These are phyloP conservation scores for Aureobasidium pullulans DNA, from an alignment of 2,329 filamentous ascomycete species.

Conservation along the genomic window DNA sequence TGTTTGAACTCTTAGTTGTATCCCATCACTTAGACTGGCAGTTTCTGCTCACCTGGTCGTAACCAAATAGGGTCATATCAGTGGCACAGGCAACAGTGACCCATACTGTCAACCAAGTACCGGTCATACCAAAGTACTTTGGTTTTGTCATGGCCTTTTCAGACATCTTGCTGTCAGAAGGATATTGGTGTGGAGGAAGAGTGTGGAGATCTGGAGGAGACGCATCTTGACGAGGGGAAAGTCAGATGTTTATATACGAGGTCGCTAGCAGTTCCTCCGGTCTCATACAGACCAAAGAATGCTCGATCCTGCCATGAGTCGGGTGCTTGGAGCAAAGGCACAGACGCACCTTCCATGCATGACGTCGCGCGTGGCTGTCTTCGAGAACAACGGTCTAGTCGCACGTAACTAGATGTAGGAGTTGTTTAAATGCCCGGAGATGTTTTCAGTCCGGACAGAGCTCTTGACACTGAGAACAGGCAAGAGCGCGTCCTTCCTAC, in stretches of 20 bases:
- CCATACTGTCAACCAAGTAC: constrained; percentile 51
- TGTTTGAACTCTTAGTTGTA: constrained; percentile 33
- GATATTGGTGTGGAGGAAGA: neutral
- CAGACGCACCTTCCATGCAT: neutral
- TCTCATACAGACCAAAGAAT: neutral
- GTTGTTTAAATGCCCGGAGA: neutral
- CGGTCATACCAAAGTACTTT: constrained; percentile 46
- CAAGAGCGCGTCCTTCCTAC: too few relatives aligned
- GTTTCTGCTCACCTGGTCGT: constrained; percentile 13
- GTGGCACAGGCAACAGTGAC: constrained; percentile 44
- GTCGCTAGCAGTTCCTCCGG: neutral
- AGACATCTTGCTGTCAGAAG: neutral
- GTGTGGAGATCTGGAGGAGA: neutral
- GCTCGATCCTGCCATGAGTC: neutral
- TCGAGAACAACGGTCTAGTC: neutral
- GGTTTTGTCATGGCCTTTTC: constrained; percentile 21
- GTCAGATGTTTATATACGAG: constrained; percentile 6
- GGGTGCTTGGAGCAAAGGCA: neutral
- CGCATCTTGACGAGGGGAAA: neutral
- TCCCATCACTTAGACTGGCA: neutral
- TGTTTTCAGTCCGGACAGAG: too few relatives aligned
- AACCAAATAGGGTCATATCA: constrained; percentile 38
- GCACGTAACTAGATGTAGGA: neutral
- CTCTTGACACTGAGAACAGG: too few relatives aligned
- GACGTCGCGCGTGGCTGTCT: constrained; percentile 8